phyloP scores from a whole-genome alignment of 2,329 filamentous ascomycete species.

The Emergomyces africanus region DNA sequence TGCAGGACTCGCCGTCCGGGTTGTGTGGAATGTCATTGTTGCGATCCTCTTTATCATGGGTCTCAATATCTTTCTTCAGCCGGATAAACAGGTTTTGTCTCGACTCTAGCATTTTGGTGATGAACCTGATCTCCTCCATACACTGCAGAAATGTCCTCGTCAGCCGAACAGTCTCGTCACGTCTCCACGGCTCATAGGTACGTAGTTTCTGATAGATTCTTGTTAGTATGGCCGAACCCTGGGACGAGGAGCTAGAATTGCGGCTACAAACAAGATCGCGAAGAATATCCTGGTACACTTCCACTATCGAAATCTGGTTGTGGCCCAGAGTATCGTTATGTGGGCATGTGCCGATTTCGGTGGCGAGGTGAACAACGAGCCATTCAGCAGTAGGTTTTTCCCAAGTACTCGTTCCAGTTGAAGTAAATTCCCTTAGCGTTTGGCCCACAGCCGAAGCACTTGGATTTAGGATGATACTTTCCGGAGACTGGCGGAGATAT shows the following conservation, averaged over 20 bases:
- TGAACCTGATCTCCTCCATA: background rate
- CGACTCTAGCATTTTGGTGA: background rate
- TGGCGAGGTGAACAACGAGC: background rate
- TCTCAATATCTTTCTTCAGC: background rate
- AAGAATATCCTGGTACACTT: slow-evolving; percentile 2
- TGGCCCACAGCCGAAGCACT: background rate
- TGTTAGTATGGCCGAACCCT: background rate
- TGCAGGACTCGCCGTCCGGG: background rate
- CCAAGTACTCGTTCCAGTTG: slow-evolving; percentile 1
- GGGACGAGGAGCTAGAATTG: background rate
- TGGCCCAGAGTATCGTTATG: slow-evolving; percentile 1
- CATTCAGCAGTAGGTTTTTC: slow-evolving; percentile 1
- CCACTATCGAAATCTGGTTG: background rate
- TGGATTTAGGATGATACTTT: background rate
- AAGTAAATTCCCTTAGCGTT: background rate
- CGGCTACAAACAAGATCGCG: slow-evolving; percentile 2
- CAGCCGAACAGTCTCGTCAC: slow-evolving; percentile 1
- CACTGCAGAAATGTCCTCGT: slow-evolving; percentile 1
- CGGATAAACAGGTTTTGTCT: background rate
- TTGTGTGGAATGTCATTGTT: background rate
- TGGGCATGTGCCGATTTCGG: slow-evolving; percentile 1
- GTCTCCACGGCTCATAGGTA: slow-evolving; percentile 1
- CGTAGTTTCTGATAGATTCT: background rate
- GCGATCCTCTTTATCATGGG: background rate
- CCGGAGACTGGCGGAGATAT: background rate